Evolutionary conservation across 202 grass and related monocot genomes (phyloP), one percentile per base, ranked within the genome.

Genomic region (Alloteropsis angusta): DNA sequence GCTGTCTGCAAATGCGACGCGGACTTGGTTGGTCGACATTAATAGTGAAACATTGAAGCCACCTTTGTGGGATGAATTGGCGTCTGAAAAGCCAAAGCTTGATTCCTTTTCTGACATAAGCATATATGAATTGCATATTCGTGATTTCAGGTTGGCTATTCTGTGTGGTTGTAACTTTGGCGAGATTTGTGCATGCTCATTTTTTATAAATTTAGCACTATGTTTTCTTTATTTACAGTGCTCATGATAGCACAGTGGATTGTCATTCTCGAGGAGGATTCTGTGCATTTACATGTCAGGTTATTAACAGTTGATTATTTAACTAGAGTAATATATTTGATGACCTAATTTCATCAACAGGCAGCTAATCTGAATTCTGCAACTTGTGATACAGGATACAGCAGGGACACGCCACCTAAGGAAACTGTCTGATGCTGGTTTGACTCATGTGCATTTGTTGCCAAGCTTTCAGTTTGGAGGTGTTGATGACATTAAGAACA

Each of bases 61-160:
- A 58, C 34, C 56, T 75, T 79, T 53, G 58, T 97, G 91, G 94
- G 87, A 97, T 82, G 52, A 83, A 75, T 83, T 97, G 80, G 85
- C 59, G 54, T 68, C 90, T 72, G 85, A 92, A 82, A 97, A 94
- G 76, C 91, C 94, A 62, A 71, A 75, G 41, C 83, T 92, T 85
- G 78, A 83, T 83, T 97, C 91, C 26, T 92, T 94, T 79, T 91
- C 94, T 85, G 91, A 94, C 65, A 92, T 94, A 90, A 97, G 83
- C 70, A 88, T 97, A 77, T 92, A 97, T 72, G 91, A 97, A 80
- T 65, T 97, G 85, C 91, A 97, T 77, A 92, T 97, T 83, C 91
- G 94, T 41, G 94, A 97, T 91, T 97, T 97, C 43, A 97, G 94
- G 94, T 93, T 11, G 76, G 28, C n/a, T 72, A 9, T 30, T 41